A percentile compares a stretch with the other conserved stretches of the same genome.
Evolutionary conservation across 306 rosid species (phyloP).

Genomic region (Vigna angularis): DNA sequence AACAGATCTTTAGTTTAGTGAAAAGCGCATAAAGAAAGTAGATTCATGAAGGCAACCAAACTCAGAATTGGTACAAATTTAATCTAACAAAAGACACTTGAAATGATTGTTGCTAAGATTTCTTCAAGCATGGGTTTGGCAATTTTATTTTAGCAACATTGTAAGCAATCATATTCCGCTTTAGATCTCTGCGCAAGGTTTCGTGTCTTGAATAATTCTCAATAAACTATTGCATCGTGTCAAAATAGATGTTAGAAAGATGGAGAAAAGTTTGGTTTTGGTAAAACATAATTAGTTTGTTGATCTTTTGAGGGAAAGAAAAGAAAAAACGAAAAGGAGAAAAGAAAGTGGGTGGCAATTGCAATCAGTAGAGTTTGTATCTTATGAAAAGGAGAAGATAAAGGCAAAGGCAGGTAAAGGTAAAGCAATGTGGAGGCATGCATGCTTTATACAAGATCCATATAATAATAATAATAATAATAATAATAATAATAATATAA

Average conservation of each 20-base stretch:
- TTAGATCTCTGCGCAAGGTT: slow-evolving; percentile 6
- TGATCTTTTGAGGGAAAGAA: neutral
- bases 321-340: slow-evolving; percentile 3
- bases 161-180: neutral
- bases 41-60: too few species aligned
- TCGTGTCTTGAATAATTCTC: neutral
- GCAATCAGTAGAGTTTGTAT: slow-evolving; percentile 5
- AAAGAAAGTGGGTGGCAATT: slow-evolving; percentile 32
- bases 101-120: neutral
- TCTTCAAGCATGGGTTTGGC: neutral
- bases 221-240: neutral
- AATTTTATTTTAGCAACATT: too few species aligned
- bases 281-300: neutral
- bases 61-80: neutral
- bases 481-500: too few species aligned
- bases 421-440: slow-evolving; percentile 34
- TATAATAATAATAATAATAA: neutral
- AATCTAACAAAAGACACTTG: neutral
- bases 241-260: neutral
- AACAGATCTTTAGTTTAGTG: neutral
- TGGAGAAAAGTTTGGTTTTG: neutral
- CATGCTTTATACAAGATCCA: slow-evolving; percentile 13
- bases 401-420: neutral
- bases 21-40: neutral
- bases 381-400: slow-evolving; percentile 12